Evolutionary conservation across 345 rosid species (phyloP), one percentile per base, ranked within the genome.

Genomic region (Eucalyptus polyanthemos): DNA sequence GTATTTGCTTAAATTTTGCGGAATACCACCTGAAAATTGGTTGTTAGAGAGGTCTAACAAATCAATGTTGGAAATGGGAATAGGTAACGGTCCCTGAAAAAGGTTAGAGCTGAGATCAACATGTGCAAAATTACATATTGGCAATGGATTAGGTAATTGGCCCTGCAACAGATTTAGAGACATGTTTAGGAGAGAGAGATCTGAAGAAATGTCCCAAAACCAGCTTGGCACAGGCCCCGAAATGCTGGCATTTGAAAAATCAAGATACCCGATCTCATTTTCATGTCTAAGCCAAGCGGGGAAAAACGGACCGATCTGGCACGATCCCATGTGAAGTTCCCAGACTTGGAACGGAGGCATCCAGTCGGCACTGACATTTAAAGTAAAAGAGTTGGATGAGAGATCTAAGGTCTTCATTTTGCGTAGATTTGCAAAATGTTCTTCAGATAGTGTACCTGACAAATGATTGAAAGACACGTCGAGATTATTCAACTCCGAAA

Each of bases 161-260:
- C 94, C 94, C 14, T 88, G 88, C 27, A 93, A 40, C 9, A 14
- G 65, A 80, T 93, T 93, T 42, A 87, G 76, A 25, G 94, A 93
- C 72, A 93, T 90, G 87, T 93, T 90, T 13, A 92, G 81, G 54
- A 50, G 3, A 47, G 90, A 87, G 9, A 91, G 42, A 72, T 93
- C 89, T 14, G 88, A 40, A 80, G 94, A 91, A 80, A 91, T 88
- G n/a, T 89, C 92, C 95, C 96, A 94, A 62, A 94, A 91, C 95
- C 96, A 94, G 49, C 87, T 60, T 2, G 95, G 96, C 31, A 94
- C 86, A 25, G 90, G 50, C 76, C 86, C 93, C 17, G 89, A 89
- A 72, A 94, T 92, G 91, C 94, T 93, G 49, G 94, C 90, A 88
- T 93, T 94, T 50, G 93, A 88, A 83, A 94, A 44, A 86, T 90